Evolutionary conservation across 345 rosid genomes (phyloP).

Genomic region (Draba incana): DNA sequence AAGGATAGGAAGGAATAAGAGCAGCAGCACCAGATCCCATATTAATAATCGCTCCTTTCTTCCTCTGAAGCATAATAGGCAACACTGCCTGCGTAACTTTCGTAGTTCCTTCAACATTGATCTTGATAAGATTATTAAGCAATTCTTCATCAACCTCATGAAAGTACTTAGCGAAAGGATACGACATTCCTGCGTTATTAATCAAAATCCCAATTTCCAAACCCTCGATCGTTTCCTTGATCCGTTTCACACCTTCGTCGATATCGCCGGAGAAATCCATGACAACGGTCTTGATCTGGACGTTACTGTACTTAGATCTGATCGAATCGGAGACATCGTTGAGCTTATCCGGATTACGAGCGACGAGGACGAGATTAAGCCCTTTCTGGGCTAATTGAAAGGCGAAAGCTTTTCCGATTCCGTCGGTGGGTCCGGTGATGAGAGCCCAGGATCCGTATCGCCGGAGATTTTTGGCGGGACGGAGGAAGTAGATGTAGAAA

Average conservation of each 20-base stretch:
- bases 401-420: conserved; percentile 91
- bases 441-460: conserved; percentile 98
- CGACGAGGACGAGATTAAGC: conserved; percentile 81
- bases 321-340: conserved; percentile 67
- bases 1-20: conserved; percentile 93
- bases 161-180: conserved; percentile 91
- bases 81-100: conserved; percentile 88
- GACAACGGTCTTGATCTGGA: conserved; percentile 66
- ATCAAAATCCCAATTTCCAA: conserved; percentile 83
- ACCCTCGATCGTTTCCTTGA: conserved; percentile 67
- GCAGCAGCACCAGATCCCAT: conserved; percentile 95
- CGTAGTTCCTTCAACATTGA: conserved; percentile 91
- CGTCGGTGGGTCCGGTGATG: conserved; percentile 90
- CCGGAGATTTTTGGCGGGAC: conserved; percentile 81
- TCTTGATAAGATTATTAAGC: conserved; percentile 61
- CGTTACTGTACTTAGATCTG: conserved; percentile 48
- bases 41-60: conserved; percentile 88
- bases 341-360: conserved; percentile 71
- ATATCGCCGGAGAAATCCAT: conserved; percentile 89
- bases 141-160: conserved; percentile 85
- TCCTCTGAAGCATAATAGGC: conserved; percentile 80
- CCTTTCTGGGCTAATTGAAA: conserved; percentile 78
- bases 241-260: conserved; percentile 69
- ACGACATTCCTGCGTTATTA: conserved; percentile 90
- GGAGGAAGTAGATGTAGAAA: conserved; percentile 79